Conservation (phyloP, 2,329 filamentous ascomycete species). For the Penicillium oxalicum region DNA sequence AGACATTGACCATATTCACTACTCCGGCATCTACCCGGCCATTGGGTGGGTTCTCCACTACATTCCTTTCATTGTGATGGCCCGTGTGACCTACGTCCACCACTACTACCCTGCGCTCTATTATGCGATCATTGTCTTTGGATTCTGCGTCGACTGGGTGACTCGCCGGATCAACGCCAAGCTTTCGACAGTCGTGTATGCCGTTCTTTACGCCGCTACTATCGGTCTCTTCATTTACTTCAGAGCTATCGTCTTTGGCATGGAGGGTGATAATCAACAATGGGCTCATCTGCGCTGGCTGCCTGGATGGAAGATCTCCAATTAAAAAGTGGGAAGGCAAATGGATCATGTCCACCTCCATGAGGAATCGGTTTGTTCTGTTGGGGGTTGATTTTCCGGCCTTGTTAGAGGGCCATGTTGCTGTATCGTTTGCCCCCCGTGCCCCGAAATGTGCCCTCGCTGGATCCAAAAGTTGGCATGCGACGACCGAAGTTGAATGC, state of each 20-base stretch:
- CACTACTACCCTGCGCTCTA: slow-evolving; percentile 99
- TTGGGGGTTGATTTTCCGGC: too few species aligned
- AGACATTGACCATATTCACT: slow-evolving; percentile 93
- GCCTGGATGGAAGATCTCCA: slow-evolving; percentile 74
- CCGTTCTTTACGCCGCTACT: slow-evolving; percentile 63
- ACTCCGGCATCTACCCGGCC: slow-evolving; percentile 82
- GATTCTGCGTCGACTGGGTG: slow-evolving; percentile 83
- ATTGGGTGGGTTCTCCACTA: slow-evolving; percentile 97
- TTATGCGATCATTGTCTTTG: slow-evolving; percentile 85
- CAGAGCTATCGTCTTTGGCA: slow-evolving; percentile 92
- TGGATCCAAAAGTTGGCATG: too few species aligned
- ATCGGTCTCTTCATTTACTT: slow-evolving; percentile 85
- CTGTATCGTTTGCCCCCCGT: too few species aligned
- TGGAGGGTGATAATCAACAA: slow-evolving; percentile 75
- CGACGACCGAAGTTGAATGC: too few species aligned
- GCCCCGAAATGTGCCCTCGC: too few species aligned
- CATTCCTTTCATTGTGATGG: slow-evolving; percentile 93
- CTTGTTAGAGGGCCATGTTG: too few species aligned
- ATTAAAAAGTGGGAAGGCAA: slow-evolving; percentile 33
- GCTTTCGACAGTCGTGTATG: slow-evolving; percentile 65
- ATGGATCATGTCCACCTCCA: neutral
- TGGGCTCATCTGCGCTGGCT: slow-evolving; percentile 96
- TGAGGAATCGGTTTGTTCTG: too few species aligned
- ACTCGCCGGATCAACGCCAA: slow-evolving; percentile 60
- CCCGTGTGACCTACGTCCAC: slow-evolving; percentile 96